Conservation (phyloP, 202 grass and related monocot genomes). For the Brachypodium distachyon region DNA sequence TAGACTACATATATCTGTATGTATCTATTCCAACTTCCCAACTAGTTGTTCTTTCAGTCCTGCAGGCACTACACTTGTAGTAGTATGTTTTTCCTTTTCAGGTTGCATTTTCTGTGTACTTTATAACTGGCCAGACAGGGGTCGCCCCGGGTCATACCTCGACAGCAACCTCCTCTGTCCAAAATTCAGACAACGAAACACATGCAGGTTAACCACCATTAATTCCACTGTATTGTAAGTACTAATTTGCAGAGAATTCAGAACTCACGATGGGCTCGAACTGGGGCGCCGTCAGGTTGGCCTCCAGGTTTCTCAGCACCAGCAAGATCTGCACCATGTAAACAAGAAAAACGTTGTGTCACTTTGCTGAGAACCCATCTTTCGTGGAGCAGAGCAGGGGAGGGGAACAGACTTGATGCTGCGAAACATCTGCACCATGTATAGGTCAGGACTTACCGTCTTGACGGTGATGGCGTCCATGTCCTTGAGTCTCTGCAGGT, state of each 20-base stretch:
- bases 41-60: background rate
- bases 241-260: background rate
- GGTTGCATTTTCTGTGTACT: background rate
- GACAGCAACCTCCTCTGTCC: conserved; percentile 52
- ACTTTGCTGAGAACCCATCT: no score
- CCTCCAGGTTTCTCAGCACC: conserved; percentile 69
- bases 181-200: background rate
- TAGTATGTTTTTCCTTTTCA: no score
- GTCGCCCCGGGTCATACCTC: conserved; percentile 51
- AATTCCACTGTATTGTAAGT: background rate
- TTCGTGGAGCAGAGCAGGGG: no score
- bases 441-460: no score
- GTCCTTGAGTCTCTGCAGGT: no score
- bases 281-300: conserved; percentile 42
- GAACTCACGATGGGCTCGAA: conserved; percentile 66
- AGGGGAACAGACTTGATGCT: no score
- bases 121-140: conserved; percentile 33
- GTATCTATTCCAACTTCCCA: background rate
- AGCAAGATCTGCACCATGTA: conserved; percentile 64
- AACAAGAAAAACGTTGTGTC: no score
- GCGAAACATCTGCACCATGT: no score
- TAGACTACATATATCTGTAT: background rate
- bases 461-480: no score
- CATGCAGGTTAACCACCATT: background rate
- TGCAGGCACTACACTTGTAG: background rate